Base-by-base conservation (phyloP, 2,329 filamentous ascomycete species). In the Cladosporium sp. region DNA sequence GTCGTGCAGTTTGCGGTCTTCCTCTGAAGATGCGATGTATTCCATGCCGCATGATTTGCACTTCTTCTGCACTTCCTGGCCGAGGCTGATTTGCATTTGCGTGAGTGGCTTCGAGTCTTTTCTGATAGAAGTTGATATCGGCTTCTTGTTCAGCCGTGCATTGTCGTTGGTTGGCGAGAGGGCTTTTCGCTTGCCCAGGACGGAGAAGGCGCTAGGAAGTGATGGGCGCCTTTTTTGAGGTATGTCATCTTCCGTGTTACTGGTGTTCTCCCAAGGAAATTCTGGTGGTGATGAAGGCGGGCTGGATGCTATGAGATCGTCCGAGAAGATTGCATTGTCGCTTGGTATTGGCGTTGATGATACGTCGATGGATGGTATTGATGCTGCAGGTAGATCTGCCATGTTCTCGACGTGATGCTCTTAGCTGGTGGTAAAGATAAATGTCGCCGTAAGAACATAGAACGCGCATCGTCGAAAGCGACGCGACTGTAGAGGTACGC, bases 11-110 rank as follows among this genome's bases (percentile, higher is more conserved):
- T 79, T 80, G n/a, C 78, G 75, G 65, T 88, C 86, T 65, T 87
- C 84, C 6, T 76, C 72, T 51, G 82, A 82, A 0, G 84, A 86
- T 3, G 84, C 82, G 36, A 84, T 79, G 64, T 88, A 88, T 55
- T 86, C 83, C 86, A 88, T 88, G 1, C 83, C 82, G 65, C 86
- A 88, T 2, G 74, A 76, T 38, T 76, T 74, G 71, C 86, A 88
- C 11, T 79, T 82, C 64, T 81, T 82, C 49, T 82, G 78, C 39
- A 80, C 73, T 42, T 82, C 78, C 39, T 77, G 75, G 2, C 83
- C 84, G 12, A 87, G 74, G 64, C 84, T 83, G 60, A 87, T 78
- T 64, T 84, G 82, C 76, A 84, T 84, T 67, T 87, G 84, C 51
- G 80, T 80, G 60, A 86, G 66, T 28, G 69, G 68, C 14, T 55